phyloP scores from a whole-genome alignment of 257 asterid species.

The Knoxia roxburghii region DNA sequence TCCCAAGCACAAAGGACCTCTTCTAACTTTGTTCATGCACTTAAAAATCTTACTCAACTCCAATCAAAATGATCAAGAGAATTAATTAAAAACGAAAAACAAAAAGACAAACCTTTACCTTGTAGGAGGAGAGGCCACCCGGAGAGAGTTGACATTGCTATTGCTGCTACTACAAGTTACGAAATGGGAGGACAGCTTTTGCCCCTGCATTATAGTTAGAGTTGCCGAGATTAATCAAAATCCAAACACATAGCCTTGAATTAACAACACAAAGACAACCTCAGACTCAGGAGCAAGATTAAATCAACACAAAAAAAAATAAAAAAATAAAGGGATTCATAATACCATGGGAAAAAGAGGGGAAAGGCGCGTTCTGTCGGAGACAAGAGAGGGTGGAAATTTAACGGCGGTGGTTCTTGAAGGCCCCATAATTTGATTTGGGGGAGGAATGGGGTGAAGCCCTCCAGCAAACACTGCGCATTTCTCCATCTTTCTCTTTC shows the following conservation, averaged over 20 bases:
- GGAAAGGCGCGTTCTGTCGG: slow-evolving; percentile 12
- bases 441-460: slow-evolving; percentile 17
- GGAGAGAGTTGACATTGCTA: slow-evolving; percentile 24
- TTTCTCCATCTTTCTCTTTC: slow-evolving; percentile 5
- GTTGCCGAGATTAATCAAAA: neutral
- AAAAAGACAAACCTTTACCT: slow-evolving; percentile 28
- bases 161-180: slow-evolving; percentile 29
- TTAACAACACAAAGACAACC: slow-evolving; percentile 3
- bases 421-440: slow-evolving; percentile 15
- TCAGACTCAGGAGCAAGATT: neutral
- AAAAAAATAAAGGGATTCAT: neutral
- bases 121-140: slow-evolving; percentile 41
- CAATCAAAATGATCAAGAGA: neutral
- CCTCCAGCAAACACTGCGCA: slow-evolving; percentile 28
- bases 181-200: slow-evolving; percentile 20
- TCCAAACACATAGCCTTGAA: neutral
- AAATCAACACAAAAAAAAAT: neutral
- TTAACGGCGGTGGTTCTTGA: slow-evolving; percentile 12
- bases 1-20: neutral
- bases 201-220: slow-evolving; percentile 19
- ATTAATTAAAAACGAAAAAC: neutral
- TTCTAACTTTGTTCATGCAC: neutral
- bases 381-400: slow-evolving; percentile 16
- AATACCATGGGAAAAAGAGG: slow-evolving; percentile 27
- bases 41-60: neutral